Conservation (phyloP, 169 alveolate species). For the Eimeria brunetti region DNA sequence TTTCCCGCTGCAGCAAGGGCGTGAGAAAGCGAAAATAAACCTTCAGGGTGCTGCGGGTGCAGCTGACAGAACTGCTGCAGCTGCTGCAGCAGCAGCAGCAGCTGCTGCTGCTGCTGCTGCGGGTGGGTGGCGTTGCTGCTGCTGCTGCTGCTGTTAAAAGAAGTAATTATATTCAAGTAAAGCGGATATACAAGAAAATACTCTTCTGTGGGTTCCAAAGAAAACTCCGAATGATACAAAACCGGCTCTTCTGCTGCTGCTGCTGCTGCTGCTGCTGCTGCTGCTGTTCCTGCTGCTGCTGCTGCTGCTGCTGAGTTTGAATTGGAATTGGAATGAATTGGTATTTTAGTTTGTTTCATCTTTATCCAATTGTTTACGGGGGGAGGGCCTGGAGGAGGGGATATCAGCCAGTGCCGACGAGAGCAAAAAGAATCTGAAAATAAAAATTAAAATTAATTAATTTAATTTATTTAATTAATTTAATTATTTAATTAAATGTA, state of each 20-base stretch:
- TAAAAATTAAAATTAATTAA: background rate
- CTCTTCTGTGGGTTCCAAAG: slow-evolving; percentile 26
- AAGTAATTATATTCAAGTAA: background rate
- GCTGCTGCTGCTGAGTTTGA: no score
- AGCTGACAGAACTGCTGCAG: background rate
- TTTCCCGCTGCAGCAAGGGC: background rate
- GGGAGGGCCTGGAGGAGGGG: background rate
- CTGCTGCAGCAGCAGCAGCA: no score
- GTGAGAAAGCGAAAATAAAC: slow-evolving; percentile 31
- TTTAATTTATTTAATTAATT: no score
- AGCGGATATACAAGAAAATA: slow-evolving; percentile 28
- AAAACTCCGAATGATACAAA: background rate
- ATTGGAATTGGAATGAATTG: no score
- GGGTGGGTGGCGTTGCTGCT: no score
- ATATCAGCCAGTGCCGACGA: slow-evolving; percentile 33
- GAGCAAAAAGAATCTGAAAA: background rate
- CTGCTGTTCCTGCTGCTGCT: no score
- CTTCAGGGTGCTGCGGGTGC: slow-evolving; percentile 41
- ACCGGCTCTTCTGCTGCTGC: background rate
- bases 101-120: no score
- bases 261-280: no score
- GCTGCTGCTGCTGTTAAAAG: slow-evolving; percentile 2
- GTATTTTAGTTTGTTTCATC: no score
- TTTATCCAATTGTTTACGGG: background rate
- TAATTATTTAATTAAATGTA: background rate